These are phyloP conservation scores for Trametopsis cervina DNA, from an alignment of 768 basidiomycete genomes.

Conservation along the genomic window DNA sequence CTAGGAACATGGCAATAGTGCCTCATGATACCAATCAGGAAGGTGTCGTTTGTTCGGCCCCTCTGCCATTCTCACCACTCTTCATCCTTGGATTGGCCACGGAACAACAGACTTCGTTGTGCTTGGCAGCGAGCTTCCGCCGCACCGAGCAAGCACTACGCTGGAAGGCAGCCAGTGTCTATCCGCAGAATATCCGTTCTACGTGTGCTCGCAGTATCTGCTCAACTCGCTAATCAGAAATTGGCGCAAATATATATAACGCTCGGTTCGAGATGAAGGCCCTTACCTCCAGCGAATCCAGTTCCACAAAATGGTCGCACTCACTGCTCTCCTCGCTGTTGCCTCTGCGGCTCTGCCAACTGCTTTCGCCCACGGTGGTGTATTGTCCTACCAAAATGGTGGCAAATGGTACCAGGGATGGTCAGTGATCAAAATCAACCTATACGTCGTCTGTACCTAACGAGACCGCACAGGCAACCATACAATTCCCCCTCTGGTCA, in stretches of 20 bases:
- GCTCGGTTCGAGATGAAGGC: no score
- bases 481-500: conserved; percentile 37
- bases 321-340: conserved; percentile 19
- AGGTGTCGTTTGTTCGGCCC: no score
- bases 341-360: conserved; percentile 13
- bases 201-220: no score
- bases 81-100: background rate
- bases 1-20: background rate
- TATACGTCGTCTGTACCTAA: background rate
- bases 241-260: no score
- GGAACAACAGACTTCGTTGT: background rate
- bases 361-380: conserved; percentile 33
- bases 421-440: conserved; percentile 12
- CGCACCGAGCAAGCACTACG: background rate
- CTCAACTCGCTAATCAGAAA: no score
- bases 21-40: no score
- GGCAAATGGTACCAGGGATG: conserved; percentile 27
- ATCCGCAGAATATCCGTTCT: background rate
- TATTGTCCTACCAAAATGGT: conserved; percentile 29
- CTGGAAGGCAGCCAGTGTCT: background rate
- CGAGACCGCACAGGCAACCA: conserved; percentile 10
- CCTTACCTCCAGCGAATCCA: no score
- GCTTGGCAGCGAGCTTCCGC: background rate
- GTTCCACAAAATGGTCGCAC: conserved; percentile 19
- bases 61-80: no score